phyloP scores from a whole-genome alignment of 2,329 filamentous ascomycete genomes.

The Setomelanomma holmii region DNA sequence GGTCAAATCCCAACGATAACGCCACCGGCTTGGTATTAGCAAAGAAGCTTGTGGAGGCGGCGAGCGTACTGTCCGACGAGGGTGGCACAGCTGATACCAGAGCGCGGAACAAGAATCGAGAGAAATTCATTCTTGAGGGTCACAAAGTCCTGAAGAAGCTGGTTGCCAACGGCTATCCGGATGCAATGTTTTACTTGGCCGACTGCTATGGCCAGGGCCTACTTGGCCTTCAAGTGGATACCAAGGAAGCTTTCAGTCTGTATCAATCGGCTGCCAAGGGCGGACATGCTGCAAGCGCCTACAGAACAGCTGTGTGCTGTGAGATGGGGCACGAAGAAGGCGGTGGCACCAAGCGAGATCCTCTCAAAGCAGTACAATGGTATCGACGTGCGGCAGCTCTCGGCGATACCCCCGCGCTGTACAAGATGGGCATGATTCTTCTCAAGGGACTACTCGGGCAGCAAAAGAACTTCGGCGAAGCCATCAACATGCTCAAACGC shows the following conservation, averaged over 20 bases:
- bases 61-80: conserved; percentile 78
- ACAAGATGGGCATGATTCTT: conserved; percentile 96
- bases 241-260: conserved; percentile 89
- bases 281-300: conserved; percentile 85
- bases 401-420: conserved; percentile 93
- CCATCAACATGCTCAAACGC: conserved; percentile 89
- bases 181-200: conserved; percentile 93
- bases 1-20: conserved; percentile 75
- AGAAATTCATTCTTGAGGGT: conserved; percentile 84
- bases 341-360: conserved; percentile 89
- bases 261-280: conserved; percentile 94
- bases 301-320: conserved; percentile 94
- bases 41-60: conserved; percentile 85
- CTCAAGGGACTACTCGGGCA: conserved; percentile 95
- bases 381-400: conserved; percentile 91
- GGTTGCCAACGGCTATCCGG: conserved; percentile 72
- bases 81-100: conserved; percentile 74
- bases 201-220: conserved; percentile 85
- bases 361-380: conserved; percentile 95
- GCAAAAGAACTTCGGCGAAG: conserved; percentile 80
- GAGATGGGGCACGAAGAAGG: conserved; percentile 95
- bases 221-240: conserved; percentile 79
- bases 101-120: conserved; percentile 69
- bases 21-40: conserved; percentile 75
- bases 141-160: conserved; percentile 93